Percentiles rank a stretch among this genome's conserved stretches.
Evolutionary conservation across 192 early-diverging fungal species (phyloP).

Genomic region (Coemansia sp.): DNA sequence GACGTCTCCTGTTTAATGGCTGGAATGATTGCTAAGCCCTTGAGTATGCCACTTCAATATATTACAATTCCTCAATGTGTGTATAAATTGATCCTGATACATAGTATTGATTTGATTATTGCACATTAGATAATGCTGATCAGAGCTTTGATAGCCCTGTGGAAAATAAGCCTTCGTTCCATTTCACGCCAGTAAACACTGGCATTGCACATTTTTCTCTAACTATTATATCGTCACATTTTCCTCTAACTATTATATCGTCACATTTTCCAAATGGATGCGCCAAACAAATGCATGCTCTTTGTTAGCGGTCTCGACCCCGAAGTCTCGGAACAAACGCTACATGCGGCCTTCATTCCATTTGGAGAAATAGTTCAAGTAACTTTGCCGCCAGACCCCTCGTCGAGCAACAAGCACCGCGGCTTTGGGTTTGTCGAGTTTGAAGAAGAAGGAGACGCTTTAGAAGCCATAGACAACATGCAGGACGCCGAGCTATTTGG

Average conservation of each 20-base stretch:
- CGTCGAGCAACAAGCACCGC: slow-evolving; percentile 78
- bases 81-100: too few species aligned
- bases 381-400: slow-evolving; percentile 80
- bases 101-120: too few species aligned
- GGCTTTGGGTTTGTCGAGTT: slow-evolving; percentile 98
- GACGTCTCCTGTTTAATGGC: neutral
- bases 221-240: neutral
- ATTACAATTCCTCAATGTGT: too few species aligned
- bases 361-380: slow-evolving; percentile 95
- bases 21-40: neutral
- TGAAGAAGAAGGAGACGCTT: slow-evolving; percentile 78
- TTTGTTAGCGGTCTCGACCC: slow-evolving; percentile 76
- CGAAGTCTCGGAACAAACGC: slow-evolving; percentile 73
- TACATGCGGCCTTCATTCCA: slow-evolving; percentile 90
- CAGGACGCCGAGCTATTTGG: slow-evolving; percentile 86
- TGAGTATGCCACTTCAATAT: too few species aligned
- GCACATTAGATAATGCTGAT: too few species aligned
- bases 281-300: slow-evolving; percentile 33
- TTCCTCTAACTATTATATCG: neutral
- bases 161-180: too few species aligned
- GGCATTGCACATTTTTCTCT: neutral
- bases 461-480: slow-evolving; percentile 96
- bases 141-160: too few species aligned
- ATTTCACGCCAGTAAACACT: too few species aligned
- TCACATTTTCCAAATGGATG: slow-evolving; percentile 23